Evolutionary conservation across 441 rosid species (phyloP), one percentile per base, ranked within the genome.

Genomic region (Populus tomentosa): DNA sequence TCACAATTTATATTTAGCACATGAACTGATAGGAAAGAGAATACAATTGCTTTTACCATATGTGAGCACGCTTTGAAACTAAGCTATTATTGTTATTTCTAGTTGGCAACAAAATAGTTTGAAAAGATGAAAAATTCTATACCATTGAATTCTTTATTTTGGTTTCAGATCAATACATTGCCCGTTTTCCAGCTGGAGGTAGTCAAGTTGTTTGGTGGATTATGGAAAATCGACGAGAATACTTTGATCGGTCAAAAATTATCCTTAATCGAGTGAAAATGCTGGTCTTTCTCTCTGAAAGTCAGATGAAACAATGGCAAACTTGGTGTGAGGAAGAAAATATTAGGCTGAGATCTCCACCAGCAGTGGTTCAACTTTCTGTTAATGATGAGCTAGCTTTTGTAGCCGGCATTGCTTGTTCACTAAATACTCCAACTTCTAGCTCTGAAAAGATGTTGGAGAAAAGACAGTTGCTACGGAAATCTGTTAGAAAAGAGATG

Each of bases 141-240:
- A 69, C 80, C 40, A 32, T 50, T 11, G 24, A 38, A 26, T 71
- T 5, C 21, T 68, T 35, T 63, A 7, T 72, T 68, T 75, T 75
- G 75, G 66, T 85, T 86, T 78, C 90, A 95, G 99, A 94, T 85
- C 92, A 92, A 83, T 95, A 94, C 80, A 90, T 95, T 26, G 87
- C 86, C 72, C 97, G 83, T 76, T 92, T 88, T 83, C 97, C 98
- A 59, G 92, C 98, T 82, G 99, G 95, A 69, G 97, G 97, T 67
- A 91, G 95, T 87, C 98, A 95, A 86, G 86, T 95, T 73, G 94
- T 89, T 77, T 95, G 97, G 99, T 95, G 99, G 99, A 90, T 95
- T 59, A 94, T 95, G 99, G 99, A 95, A 86, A 95, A 95, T 85
- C 88, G 97, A 77, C 80, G 89, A 76, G 98, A 95, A 83, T 95